A percentile compares a stretch with the other conserved stretches of the same genome.
Conservation (phyloP, 768 basidiomycete genomes). For the Hygrocybe punicea region DNA sequence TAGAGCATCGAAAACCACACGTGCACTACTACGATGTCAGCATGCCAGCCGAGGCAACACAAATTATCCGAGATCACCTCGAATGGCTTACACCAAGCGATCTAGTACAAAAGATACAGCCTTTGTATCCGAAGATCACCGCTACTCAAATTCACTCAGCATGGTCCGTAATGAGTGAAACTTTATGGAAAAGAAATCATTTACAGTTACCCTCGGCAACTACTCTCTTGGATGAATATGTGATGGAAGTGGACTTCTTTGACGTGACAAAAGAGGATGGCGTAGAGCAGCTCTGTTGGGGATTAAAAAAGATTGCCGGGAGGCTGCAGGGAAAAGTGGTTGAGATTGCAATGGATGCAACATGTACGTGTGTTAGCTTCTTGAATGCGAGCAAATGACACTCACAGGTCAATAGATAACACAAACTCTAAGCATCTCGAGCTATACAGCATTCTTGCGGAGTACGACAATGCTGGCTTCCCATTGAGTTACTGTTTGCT, state of each 20-base stretch:
- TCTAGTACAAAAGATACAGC: constrained; percentile 33
- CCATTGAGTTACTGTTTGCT: constrained; percentile 24
- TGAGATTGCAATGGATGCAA: constrained; percentile 22
- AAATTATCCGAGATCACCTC: constrained; percentile 22
- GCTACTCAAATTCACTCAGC: constrained; percentile 24
- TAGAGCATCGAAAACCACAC: constrained; percentile 18
- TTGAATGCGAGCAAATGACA: no score
- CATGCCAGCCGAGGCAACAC: constrained; percentile 20
- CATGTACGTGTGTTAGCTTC: constrained; percentile 13
- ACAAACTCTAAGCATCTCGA: constrained; percentile 26
- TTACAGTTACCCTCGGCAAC: constrained; percentile 24
- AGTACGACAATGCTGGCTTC: constrained; percentile 24
- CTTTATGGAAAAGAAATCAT: constrained; percentile 21
- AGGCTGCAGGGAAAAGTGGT: constrained; percentile 13
- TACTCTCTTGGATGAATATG: constrained; percentile 18
- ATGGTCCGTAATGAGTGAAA: constrained; percentile 28
- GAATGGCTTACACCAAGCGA: constrained; percentile 23
- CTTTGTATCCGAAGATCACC: constrained; percentile 27
- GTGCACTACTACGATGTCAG: constrained; percentile 19
- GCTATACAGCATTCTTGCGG: constrained; percentile 23
- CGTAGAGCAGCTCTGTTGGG: constrained; percentile 25
- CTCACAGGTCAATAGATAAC: constrained; percentile 12
- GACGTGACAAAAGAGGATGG: constrained; percentile 15
- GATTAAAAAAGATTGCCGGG: constrained; percentile 14
- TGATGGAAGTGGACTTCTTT: constrained; percentile 23